Evolutionary conservation across 805 yeast genomes (phyloP), one percentile per base, ranked within the genome.

Genomic region (Saccharomycopsis fibuligera): DNA sequence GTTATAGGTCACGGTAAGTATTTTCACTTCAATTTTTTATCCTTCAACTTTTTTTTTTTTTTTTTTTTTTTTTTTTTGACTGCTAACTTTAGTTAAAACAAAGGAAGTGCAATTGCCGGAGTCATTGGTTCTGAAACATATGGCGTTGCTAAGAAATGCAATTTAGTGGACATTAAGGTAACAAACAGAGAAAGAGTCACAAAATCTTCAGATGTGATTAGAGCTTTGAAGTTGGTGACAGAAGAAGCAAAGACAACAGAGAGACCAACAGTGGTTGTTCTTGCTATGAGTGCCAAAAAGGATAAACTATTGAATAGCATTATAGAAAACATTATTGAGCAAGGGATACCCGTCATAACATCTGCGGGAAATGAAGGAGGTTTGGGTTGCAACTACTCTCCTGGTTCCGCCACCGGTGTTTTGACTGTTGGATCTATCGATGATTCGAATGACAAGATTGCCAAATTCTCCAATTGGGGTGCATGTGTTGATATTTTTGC

Each of bases 71-170:
- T n/a, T 37, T 37, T 17, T 6, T 8, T 6, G 5, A 14, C 17
- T 37, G 5, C 17, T 5, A 23, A 17, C 16, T 27, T 27, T 27
- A 8, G 8, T 23, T 5, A 41, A 8, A 8, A 5, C 14, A 30
- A 41, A 58, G 83, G 83, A 1, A 75, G 81, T 1, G 77, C 75
- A 41, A 70, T 78, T 21, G 81, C 83, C 0, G 81, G 81, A 2
- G 61, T 76, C 8, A 62, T 75, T 36, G 79, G 78, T 0, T 71
- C 80, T 1, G 66, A 66, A 35, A 63, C 75, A 0, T 75, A 65
- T 57, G 83, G 83, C 2, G 77, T 75, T 21, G 71, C 81, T 21
- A 78, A 78, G 56, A 62, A 64, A 51, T 64, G 67, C 31, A 66
- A 64, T 44, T 51, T 72, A 38, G 62, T 73, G 35, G 78, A 74